phyloP scores from a whole-genome alignment of 1,139 yeast genomes.

The Kurtzmaniella quercitrusa region DNA sequence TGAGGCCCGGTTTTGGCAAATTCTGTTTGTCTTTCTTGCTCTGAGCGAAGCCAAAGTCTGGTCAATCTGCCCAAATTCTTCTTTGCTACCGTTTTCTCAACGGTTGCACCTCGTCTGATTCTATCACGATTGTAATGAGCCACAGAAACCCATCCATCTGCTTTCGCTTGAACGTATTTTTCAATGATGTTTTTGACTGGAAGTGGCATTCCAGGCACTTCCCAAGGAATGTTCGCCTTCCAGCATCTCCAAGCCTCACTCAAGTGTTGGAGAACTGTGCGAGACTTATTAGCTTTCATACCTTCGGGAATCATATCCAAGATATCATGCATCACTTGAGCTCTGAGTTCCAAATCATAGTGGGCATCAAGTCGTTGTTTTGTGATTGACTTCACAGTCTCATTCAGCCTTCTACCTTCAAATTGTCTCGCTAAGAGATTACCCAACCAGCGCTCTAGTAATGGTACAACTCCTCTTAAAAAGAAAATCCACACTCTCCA shows the following conservation, averaged over 20 bases:
- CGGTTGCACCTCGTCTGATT: constrained; percentile 80
- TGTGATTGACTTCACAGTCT: constrained; percentile 88
- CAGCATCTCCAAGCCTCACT: constrained; percentile 99
- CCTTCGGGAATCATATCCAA: constrained; percentile 97
- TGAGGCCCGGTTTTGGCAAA: constrained; percentile 88
- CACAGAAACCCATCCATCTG: constrained; percentile 94
- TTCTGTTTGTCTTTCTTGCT: constrained; percentile 80
- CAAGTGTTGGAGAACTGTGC: constrained; percentile 84
- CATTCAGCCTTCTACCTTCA: constrained; percentile 92
- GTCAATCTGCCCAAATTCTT: constrained; percentile 91
- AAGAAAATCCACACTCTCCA: constrained; percentile 97
- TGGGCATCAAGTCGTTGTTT: constrained; percentile 95
- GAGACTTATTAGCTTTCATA: constrained; percentile 79
- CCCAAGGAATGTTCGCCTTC: constrained; percentile 99
- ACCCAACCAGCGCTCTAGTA: constrained; percentile 92
- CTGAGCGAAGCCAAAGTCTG: constrained; percentile 86
- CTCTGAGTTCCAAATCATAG: constrained; percentile 87
- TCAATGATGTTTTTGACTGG: constrained; percentile 85
- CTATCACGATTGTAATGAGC: constrained; percentile 92
- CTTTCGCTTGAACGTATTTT: constrained; percentile 88
- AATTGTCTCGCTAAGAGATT: constrained; percentile 89
- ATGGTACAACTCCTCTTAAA: constrained; percentile 88
- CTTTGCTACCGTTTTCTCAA: constrained; percentile 90
- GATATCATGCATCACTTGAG: constrained; percentile 93
- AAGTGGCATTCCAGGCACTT: constrained; percentile 92